Conservation (phyloP, 208 protist species). For the Endotrypanum monterogeii region DNA sequence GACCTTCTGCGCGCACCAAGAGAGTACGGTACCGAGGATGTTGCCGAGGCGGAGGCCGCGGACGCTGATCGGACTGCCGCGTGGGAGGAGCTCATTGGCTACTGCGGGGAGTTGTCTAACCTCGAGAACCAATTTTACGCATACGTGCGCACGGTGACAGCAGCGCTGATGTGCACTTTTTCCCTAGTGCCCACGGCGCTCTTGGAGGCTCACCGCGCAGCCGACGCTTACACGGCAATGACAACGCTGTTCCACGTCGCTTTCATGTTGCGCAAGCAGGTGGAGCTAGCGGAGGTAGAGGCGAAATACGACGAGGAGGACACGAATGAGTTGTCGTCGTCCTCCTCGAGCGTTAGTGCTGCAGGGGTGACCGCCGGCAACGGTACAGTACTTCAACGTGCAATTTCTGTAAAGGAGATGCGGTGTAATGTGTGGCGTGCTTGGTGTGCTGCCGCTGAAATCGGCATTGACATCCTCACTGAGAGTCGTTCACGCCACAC, state of each 20-base stretch:
- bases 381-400: not conserved
- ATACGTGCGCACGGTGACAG: conserved; percentile 48
- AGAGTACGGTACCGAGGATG: conserved; percentile 9
- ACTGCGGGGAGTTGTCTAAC: conserved; percentile 63
- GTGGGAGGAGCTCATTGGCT: conserved; percentile 51
- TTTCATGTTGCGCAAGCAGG: conserved; percentile 30
- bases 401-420: not conserved
- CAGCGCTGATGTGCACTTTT: conserved; percentile 57
- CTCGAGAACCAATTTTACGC: conserved; percentile 57
- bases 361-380: not conserved
- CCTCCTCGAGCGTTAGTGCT: not conserved
- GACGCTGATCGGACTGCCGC: conserved; percentile 40
- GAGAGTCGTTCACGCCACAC: conserved; percentile 13
- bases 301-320: conserved; percentile 8
- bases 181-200: conserved; percentile 46
- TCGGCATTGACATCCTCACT: conserved; percentile 22
- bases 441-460: conserved; percentile 24
- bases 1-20: conserved; percentile 40
- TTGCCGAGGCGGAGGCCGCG: conserved; percentile 17
- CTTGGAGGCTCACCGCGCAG: conserved; percentile 40
- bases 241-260: conserved; percentile 70
- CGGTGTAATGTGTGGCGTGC: conserved; percentile 30
- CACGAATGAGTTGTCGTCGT: conserved; percentile 4
- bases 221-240: conserved; percentile 72
- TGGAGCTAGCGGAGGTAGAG: conserved; percentile 9